Conservation (phyloP, 2,329 filamentous ascomycete genomes). For the Cladosporium sp. region DNA sequence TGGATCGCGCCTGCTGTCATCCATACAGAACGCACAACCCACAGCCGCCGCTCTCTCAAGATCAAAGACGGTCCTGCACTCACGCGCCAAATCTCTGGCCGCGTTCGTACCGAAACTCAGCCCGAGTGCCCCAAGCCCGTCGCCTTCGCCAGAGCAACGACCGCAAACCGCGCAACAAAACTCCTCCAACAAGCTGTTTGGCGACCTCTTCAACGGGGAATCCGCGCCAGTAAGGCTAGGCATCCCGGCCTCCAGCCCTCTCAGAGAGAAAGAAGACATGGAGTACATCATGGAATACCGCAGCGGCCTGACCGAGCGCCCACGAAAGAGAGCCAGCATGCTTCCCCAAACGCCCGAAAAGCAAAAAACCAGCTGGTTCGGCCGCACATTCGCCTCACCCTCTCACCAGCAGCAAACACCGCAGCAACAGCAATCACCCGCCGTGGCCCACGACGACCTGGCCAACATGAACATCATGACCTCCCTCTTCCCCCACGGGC, state of each 20-base stretch:
- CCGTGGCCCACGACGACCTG: conserved; percentile 43
- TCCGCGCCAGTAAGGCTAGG: conserved; percentile 32
- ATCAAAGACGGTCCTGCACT: conserved; percentile 26
- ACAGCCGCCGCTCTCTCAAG: conserved; percentile 28
- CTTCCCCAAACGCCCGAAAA: conserved; percentile 7
- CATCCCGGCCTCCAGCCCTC: conserved; percentile 24
- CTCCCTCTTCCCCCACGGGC: conserved; percentile 51
- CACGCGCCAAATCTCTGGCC: conserved; percentile 29
- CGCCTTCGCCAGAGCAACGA: conserved; percentile 11
- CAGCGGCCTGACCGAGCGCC: conserved; percentile 29
- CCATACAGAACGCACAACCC: conserved; percentile 24
- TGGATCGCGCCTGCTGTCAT: conserved; percentile 24
- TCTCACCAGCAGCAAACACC: conserved; percentile 2
- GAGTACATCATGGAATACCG: conserved; percentile 35
- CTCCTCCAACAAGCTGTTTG: conserved; percentile 22
- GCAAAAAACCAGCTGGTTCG: conserved; percentile 30
- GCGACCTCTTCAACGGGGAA: conserved; percentile 31
- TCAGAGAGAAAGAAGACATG: conserved; percentile 26
- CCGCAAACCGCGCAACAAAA: conserved; percentile 3
- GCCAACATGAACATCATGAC: conserved; percentile 51
- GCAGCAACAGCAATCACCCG: conserved; percentile 12
- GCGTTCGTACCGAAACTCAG: conserved; percentile 27
- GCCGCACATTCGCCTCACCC: conserved; percentile 22
- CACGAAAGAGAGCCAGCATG: conserved; percentile 17
- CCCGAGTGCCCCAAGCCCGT: conserved; percentile 14